These are phyloP conservation scores for Oxyria digyna DNA, from an alignment of 148 eudicot species.

Conservation along the genomic window DNA sequence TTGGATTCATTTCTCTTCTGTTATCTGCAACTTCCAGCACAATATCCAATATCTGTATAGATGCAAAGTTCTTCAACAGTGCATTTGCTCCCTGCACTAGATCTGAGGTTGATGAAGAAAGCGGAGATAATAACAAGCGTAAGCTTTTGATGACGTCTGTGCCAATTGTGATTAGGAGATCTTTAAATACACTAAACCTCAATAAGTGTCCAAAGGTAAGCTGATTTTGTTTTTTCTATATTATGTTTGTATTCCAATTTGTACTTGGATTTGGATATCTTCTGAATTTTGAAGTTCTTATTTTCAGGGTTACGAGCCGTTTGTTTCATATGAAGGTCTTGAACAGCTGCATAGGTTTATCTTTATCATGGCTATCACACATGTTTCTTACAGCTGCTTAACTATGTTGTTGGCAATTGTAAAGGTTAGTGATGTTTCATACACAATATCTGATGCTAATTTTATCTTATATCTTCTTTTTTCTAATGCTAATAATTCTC, in stretches of 20 bases:
- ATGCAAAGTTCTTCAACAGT: slow-evolving; percentile 69
- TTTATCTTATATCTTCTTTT: neutral
- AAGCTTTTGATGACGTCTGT: slow-evolving; percentile 40
- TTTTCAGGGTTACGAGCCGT: slow-evolving; percentile 73
- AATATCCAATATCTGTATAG: slow-evolving; percentile 76
- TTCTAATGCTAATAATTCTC: slow-evolving; percentile 5
- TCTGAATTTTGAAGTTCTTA: neutral
- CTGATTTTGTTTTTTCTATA: neutral
- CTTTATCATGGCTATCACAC: slow-evolving; percentile 98
- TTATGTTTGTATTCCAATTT: neutral
- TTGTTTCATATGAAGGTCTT: slow-evolving; percentile 92
- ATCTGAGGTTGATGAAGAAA: slow-evolving; percentile 27
- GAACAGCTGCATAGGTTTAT: slow-evolving; percentile 98
- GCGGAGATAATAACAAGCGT: slow-evolving; percentile 38
- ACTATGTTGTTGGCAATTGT: slow-evolving; percentile 97
- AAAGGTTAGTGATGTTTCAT: slow-evolving; percentile 37
- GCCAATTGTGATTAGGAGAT: slow-evolving; percentile 39
- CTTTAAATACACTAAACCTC: slow-evolving; percentile 37
- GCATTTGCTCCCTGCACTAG: slow-evolving; percentile 79
- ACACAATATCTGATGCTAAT: neutral
- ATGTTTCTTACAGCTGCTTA: slow-evolving; percentile 93
- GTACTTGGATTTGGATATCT: neutral
- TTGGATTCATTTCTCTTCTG: slow-evolving; percentile 91
- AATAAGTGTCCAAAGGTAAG: slow-evolving; percentile 72
- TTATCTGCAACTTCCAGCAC: slow-evolving; percentile 84